Conservation (phyloP, 2,329 filamentous ascomycete species). For the Hypoxylon sp. region DNA sequence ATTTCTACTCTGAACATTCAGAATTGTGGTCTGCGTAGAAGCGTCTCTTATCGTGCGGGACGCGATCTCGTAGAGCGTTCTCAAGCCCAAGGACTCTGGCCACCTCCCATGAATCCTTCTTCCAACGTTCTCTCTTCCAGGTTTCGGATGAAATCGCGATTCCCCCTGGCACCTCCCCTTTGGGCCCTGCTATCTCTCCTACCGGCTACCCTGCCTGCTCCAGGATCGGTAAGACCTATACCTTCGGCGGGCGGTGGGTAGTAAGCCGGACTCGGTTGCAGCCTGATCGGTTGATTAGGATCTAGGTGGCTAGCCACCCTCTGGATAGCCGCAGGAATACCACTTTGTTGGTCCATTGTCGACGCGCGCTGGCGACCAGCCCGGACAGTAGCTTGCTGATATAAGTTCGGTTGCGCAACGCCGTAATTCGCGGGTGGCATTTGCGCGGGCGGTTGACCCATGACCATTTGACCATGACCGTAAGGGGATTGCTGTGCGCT, state of each 20-base stretch:
- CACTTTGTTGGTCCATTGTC: conserved; percentile 95
- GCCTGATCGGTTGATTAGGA: conserved; percentile 89
- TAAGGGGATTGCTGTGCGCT: conserved; percentile 78
- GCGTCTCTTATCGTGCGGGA: conserved; percentile 19
- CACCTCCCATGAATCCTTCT: conserved; percentile 83
- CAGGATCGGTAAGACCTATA: conserved; percentile 73
- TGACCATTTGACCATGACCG: conserved; percentile 77
- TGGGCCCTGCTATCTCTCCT: conserved; percentile 81
- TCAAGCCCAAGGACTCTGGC: conserved; percentile 76
- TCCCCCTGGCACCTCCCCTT: conserved; percentile 66
- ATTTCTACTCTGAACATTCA: conserved; percentile 13
- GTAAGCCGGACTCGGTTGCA: conserved; percentile 96
- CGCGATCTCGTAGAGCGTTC: conserved; percentile 34
- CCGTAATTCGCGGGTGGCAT: conserved; percentile 75
- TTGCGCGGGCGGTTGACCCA: conserved; percentile 75
- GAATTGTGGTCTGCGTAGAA: conserved; percentile 10
- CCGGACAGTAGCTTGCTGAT: conserved; percentile 82
- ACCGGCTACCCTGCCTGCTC: conserved; percentile 68
- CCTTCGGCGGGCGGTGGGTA: conserved; percentile 94
- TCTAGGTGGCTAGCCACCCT: conserved; percentile 96
- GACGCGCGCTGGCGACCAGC: conserved; percentile 89
- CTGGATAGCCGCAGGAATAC: conserved; percentile 92
- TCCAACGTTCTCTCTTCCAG: conserved; percentile 94
- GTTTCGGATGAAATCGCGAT: conserved; percentile 93
- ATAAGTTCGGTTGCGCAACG: conserved; percentile 67